Conservation (phyloP, 805 yeast genomes). For the Candida nitratophila region DNA sequence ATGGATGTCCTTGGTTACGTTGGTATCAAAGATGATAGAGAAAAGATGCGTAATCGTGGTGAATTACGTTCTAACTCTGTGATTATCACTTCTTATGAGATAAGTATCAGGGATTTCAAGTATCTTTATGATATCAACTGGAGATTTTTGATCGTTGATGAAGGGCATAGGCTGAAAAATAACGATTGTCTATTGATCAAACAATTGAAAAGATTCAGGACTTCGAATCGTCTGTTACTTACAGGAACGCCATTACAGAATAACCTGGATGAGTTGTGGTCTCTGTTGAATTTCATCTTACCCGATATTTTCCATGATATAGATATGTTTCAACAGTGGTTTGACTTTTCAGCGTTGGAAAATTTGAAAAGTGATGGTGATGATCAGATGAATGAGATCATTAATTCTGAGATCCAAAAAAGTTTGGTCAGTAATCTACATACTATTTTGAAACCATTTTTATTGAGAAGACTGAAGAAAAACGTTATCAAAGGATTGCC, state of each 20-base stretch:
- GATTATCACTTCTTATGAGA: slow-evolving; percentile 77
- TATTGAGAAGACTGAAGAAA: slow-evolving; percentile 73
- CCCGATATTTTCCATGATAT: slow-evolving; percentile 93
- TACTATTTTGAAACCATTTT: slow-evolving; percentile 81
- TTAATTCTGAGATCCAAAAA: slow-evolving; percentile 51
- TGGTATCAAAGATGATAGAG: slow-evolving; percentile 57
- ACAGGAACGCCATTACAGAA: slow-evolving; percentile 98
- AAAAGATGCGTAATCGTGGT: slow-evolving; percentile 26
- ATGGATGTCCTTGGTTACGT: slow-evolving; percentile 56
- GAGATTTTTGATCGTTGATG: slow-evolving; percentile 88
- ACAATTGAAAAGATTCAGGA: slow-evolving; percentile 59
- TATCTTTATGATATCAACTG: slow-evolving; percentile 50
- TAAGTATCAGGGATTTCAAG: slow-evolving; percentile 61
- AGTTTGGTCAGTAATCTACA: slow-evolving; percentile 72
- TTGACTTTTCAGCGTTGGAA: slow-evolving; percentile 65
- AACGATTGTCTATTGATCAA: slow-evolving; percentile 68
- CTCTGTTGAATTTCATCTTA: slow-evolving; percentile 78
- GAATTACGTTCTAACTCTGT: slow-evolving; percentile 34
- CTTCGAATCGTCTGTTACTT: slow-evolving; percentile 66
- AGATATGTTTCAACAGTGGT: slow-evolving; percentile 89
- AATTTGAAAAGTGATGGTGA: slow-evolving; percentile 25
- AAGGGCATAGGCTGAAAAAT: slow-evolving; percentile 90
- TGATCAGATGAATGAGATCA: slow-evolving; percentile 37
- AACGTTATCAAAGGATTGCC: slow-evolving; percentile 70
- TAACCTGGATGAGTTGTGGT: slow-evolving; percentile 86